Base-by-base conservation (phyloP, 805 yeast species). In the Candida silvicultrix region DNA sequence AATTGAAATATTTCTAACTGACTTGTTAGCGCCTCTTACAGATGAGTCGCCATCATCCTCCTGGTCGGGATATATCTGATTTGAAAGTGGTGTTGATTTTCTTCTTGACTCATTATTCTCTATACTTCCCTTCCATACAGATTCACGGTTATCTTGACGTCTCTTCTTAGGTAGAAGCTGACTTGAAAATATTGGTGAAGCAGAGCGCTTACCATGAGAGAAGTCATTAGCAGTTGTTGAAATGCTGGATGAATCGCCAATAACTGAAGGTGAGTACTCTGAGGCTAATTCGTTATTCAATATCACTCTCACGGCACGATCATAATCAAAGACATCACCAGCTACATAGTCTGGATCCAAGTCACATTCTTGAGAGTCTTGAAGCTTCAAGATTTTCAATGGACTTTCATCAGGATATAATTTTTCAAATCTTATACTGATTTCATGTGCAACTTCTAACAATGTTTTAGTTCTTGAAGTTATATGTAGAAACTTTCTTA, bases 291-390 rank as follows among this genome's bases (percentile, higher is more conserved):
- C 79, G 39, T 65, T 59, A 25, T 63, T 63, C 23, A 77, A 52
- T 3, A 77, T 52, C 2, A 77, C 81, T 37, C 74, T 63, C 9
- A 79, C 73, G 5, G 71, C 63, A 47, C 71, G 74, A 47, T 67
- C 71, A 14, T 65, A 62, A 44, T 71, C 78, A 55, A 87, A 85
- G 6, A 85, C 81, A 54, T 85, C 87, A 10, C 73, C 74, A 0
- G 81, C 83, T 2, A 63, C 49, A 51, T 81, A 86, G 49, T 85
- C 95, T 0, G 90, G 90, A 61, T 87, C 96, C 46, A 87, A 65
- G 58, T 87, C 95, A 53, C 90, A 85, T 46, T 74, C 74, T 48
- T 78, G 75, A 38, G 62, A 63, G 60, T 86, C 92, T 57, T 86
- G 95, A 5, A 87, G 63, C 43, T 77, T 75, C n/a, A 73, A 65